Conservation (phyloP, 129 eudicot species). For the Helianthus tuberosus region DNA sequence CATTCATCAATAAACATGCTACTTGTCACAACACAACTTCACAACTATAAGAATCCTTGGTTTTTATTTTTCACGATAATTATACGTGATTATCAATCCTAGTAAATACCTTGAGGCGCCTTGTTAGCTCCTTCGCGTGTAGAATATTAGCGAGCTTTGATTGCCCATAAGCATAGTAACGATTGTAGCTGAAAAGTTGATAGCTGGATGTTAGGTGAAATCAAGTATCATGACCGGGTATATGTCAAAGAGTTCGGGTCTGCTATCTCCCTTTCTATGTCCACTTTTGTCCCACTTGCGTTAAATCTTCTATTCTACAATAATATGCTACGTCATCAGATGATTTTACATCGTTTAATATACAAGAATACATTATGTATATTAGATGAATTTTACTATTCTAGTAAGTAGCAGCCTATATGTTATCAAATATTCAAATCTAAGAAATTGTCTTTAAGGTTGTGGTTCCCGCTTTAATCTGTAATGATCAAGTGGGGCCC, state of each 20-base stretch:
- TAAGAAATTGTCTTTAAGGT: no score
- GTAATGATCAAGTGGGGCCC: no score
- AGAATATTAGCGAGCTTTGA: constrained; percentile 40
- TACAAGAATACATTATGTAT: no score
- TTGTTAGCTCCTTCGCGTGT: constrained; percentile 42
- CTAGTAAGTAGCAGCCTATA: no score
- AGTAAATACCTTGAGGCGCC: constrained; percentile 36
- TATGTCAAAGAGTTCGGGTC: not conserved
- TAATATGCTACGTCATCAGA: no score
- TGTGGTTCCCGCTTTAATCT: no score
- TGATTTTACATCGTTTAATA: no score
- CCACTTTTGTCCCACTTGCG: no score
- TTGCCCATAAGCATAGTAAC: constrained; percentile 36
- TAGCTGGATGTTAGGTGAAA: not conserved
- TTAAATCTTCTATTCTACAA: no score
- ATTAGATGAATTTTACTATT: no score
- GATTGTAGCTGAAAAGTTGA: constrained; percentile 18
- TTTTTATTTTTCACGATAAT: not conserved
- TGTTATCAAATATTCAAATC: no score
- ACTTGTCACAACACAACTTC: not conserved
- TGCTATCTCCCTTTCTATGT: no score
- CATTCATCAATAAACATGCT: constrained; percentile 7
- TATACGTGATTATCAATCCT: not conserved
- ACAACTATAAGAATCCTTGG: not conserved
- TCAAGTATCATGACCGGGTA: not conserved